Evolutionary conservation across 2,329 filamentous ascomycete genomes (phyloP), one percentile per base, ranked within the genome.

Genomic region (Knufia petricola): DNA sequence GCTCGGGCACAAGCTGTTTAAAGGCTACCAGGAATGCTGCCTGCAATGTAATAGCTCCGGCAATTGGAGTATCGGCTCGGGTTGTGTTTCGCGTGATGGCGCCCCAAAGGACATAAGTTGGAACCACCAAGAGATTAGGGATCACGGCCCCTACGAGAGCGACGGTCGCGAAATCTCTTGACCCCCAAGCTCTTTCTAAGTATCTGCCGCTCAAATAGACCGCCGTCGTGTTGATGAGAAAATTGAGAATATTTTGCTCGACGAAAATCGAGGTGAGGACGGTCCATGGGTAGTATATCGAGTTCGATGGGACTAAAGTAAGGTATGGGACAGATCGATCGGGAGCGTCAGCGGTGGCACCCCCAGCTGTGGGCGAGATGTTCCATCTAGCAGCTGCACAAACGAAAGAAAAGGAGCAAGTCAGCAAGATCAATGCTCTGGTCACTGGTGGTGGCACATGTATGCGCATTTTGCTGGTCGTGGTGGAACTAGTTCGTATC

Each of bases 1-100:
- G 92, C 53, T 95, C 89, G 19, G 92, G 92, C 30, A 96, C 85
- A 43, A 98, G 85, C 68, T 98, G 92, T 69, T 94, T 96, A 69
- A 96, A 95, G 48, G 90, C 87, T 60, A 96, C 87, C 53, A 98
- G 84, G 71, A 96, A 96, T 53, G 85, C 83, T 40, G 92, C 88
- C 66, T 95, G 90, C 50, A 95, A 74, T 13, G 89, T 82, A 55
- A 95, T 83, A 48, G 88, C 89, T 58, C 92, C 92, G 58, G 85
- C 86, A 62, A 96, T 86, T 55, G 85, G 83, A 39, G 85, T 88
- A 40, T 86, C 69, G 63, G 64, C 59, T 63, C 64, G 65, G 48
- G 52, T 59, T 36, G 64, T 54, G 46, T 64, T 61, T n/a, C 63
- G 62, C 20, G 55, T 84, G 34, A 94, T 58, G 19, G 79, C 77